Evolutionary conservation across 768 basidiomycete genomes (phyloP).

Genomic region (Leucocoprinus leucothites): DNA sequence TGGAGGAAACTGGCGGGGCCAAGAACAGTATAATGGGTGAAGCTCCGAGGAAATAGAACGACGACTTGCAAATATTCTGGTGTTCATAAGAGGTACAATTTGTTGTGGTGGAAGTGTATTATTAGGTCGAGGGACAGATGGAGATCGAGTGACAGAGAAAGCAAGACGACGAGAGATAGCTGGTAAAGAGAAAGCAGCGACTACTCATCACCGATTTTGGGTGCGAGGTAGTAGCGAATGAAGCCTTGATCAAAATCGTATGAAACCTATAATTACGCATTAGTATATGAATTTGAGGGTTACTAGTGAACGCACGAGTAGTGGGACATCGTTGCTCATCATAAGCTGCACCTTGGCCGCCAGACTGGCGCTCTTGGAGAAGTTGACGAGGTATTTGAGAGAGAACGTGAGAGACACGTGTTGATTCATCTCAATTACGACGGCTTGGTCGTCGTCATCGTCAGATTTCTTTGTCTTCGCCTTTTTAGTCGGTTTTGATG

Average conservation of each 20-base stretch:
- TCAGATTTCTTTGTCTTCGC: slow-evolving; percentile 53
- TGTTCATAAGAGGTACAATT: too few relatives aligned
- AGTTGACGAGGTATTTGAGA: slow-evolving; percentile 95
- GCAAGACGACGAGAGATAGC: neutral
- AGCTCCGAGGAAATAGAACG: too few relatives aligned
- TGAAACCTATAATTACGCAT: slow-evolving; percentile 10
- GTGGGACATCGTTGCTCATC: slow-evolving; percentile 90
- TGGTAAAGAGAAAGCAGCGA: neutral
- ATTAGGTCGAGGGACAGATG: too few relatives aligned
- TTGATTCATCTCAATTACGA: slow-evolving; percentile 84
- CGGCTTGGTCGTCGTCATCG: slow-evolving; percentile 50
- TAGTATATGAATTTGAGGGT: neutral
- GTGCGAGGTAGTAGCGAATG: slow-evolving; percentile 18
- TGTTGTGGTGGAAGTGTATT: too few relatives aligned
- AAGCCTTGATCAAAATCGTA: slow-evolving; percentile 16
- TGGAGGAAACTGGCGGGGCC: too few relatives aligned
- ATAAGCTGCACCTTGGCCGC: slow-evolving; percentile 72
- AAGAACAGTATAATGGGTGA: too few relatives aligned
- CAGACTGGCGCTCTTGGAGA: slow-evolving; percentile 84
- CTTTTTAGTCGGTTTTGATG: slow-evolving; percentile 42
- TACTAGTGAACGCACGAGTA: slow-evolving; percentile 56
- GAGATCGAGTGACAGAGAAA: neutral
- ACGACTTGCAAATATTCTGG: too few relatives aligned
- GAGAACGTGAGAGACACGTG: slow-evolving; percentile 93
- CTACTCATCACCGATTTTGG: slow-evolving; percentile 14